These are phyloP conservation scores for Hansfordia pulvinata DNA, from an alignment of 2,329 filamentous ascomycete species.

Conservation along the genomic window DNA sequence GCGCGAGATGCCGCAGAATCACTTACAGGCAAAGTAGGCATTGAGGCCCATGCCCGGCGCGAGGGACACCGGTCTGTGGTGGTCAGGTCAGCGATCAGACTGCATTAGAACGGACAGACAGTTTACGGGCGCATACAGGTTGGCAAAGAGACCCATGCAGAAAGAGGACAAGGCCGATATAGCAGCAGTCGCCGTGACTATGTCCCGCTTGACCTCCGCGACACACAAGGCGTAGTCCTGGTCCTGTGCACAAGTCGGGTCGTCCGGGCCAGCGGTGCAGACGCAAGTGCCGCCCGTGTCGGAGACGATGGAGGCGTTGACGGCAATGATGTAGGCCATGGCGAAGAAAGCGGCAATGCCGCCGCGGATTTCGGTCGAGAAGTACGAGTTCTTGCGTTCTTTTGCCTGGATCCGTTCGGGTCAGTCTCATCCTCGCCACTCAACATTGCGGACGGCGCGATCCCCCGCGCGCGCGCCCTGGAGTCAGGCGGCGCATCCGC, in stretches of 20 bases:
- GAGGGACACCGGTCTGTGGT: slow-evolving; percentile 46
- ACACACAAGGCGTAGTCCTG: slow-evolving; percentile 50
- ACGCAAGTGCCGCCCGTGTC: slow-evolving; percentile 65
- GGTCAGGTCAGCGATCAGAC: background rate
- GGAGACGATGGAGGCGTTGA: slow-evolving; percentile 39
- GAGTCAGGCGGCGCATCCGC: slow-evolving; percentile 8
- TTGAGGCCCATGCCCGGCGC: slow-evolving; percentile 74
- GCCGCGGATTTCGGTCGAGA: slow-evolving; percentile 74
- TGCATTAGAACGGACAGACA: slow-evolving; percentile 12
- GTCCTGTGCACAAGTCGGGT: slow-evolving; percentile 39
- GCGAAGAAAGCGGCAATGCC: slow-evolving; percentile 71
- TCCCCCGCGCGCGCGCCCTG: too few relatives aligned
- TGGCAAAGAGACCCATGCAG: slow-evolving; percentile 71
- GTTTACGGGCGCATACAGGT: too few relatives aligned
- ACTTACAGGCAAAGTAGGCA: slow-evolving; percentile 78
- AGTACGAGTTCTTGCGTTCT: slow-evolving; percentile 61
- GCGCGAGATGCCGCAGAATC: too few relatives aligned
- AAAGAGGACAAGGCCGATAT: slow-evolving; percentile 71
- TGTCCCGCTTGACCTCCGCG: slow-evolving; percentile 55
- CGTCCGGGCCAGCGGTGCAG: slow-evolving; percentile 39
- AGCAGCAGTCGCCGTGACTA: slow-evolving; percentile 75
- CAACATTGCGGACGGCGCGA: slow-evolving; percentile 7
- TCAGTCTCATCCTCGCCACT: slow-evolving; percentile 4
- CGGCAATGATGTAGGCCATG: slow-evolving; percentile 40
- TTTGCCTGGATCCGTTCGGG: slow-evolving; percentile 35